Evolutionary conservation across 2,329 filamentous ascomycete species (phyloP).

Genomic region (Macrophomina phaseolina): DNA sequence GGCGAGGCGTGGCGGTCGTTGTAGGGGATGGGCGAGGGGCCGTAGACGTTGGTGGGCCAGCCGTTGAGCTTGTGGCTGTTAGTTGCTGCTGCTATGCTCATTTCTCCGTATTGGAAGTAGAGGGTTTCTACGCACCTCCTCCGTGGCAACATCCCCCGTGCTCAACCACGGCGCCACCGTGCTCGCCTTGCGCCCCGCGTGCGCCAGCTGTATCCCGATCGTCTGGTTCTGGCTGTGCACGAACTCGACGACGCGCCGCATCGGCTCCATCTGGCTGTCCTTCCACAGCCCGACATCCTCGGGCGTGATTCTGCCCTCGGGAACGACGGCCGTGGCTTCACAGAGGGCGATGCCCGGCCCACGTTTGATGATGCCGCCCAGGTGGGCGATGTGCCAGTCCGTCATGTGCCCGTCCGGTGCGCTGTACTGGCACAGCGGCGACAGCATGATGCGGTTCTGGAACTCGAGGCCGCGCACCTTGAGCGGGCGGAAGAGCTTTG

Average conservation of each 20-base stretch:
- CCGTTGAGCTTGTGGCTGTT: constrained; percentile 49
- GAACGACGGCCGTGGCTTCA: constrained; percentile 77
- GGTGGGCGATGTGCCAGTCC: constrained; percentile 81
- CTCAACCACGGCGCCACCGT: constrained; percentile 69
- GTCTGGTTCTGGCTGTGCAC: constrained; percentile 79
- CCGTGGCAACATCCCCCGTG: constrained; percentile 59
- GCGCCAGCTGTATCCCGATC: constrained; percentile 79
- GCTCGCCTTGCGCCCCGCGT: constrained; percentile 72
- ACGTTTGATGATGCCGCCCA: constrained; percentile 77
- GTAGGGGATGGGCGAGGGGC: constrained; percentile 66
- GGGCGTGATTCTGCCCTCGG: constrained; percentile 83
- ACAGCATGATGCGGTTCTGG: constrained; percentile 71
- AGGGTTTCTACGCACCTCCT: constrained; percentile 40
- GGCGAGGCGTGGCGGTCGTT: constrained; percentile 66
- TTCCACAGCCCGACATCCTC: constrained; percentile 82
- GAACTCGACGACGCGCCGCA: constrained; percentile 76
- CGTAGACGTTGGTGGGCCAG: constrained; percentile 61
- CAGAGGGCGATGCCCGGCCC: constrained; percentile 76
- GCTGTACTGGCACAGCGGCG: constrained; percentile 71
- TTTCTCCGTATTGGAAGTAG: no score
- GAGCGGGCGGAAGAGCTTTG: constrained; percentile 65
- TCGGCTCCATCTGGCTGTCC: constrained; percentile 77
- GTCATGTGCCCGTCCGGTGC: constrained; percentile 73
- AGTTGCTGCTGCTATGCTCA: no score
- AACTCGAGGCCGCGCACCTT: constrained; percentile 65